phyloP scores from a whole-genome alignment of 2,329 filamentous ascomycete genomes.

The Trichoderma sp. region DNA sequence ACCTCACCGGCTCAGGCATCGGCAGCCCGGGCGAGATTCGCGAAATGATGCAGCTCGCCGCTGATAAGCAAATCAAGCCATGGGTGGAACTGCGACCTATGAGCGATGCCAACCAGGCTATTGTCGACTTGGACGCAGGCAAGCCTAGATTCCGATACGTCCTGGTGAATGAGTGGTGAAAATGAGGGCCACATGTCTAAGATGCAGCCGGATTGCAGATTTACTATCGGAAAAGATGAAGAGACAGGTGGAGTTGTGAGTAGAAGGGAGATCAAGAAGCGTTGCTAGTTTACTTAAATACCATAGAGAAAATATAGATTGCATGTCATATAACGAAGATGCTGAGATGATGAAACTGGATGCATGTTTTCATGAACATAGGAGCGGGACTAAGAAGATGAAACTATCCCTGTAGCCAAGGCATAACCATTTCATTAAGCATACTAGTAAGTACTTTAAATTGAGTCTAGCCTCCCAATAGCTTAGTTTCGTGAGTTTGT shows the following conservation, averaged over 20 bases:
- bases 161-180: conserved; percentile 39
- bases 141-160: conserved; percentile 54
- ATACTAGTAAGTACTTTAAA: neutral
- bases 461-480: neutral
- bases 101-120: conserved; percentile 55
- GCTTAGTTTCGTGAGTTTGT: neutral
- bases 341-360: neutral
- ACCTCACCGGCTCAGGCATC: conserved; percentile 48
- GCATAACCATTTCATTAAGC: neutral
- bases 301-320: neutral
- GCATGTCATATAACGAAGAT: neutral
- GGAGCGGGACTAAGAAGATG: neutral
- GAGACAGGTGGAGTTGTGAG: neutral
- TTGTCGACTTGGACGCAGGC: conserved; percentile 58
- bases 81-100: conserved; percentile 58
- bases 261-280: neutral
- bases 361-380: neutral
- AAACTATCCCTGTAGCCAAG: neutral
- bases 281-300: neutral
- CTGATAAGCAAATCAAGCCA: conserved; percentile 55
- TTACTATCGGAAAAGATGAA: neutral
- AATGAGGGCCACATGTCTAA: neutral
- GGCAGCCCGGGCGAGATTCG: conserved; percentile 58
- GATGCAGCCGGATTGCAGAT: neutral
- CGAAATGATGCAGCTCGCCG: conserved; percentile 60